Evolutionary conservation across 2,329 filamentous ascomycete species (phyloP).

Genomic region (Monascus ruber): DNA sequence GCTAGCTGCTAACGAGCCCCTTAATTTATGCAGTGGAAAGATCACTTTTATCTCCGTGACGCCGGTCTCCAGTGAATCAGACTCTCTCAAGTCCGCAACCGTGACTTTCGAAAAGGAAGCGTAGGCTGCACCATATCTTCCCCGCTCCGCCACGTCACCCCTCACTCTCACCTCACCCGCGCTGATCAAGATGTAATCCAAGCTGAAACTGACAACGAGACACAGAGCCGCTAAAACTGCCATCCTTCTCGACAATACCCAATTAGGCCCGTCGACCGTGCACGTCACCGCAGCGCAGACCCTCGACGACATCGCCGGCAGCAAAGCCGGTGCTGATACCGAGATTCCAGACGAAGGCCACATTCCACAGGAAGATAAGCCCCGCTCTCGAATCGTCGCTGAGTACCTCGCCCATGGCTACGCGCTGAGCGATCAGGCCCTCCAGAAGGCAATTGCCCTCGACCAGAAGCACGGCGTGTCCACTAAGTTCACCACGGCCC

Average conservation of each 20-base stretch:
- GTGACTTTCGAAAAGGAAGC: conserved; percentile 96
- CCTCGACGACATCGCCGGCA: conserved; percentile 51
- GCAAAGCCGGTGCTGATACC: conserved; percentile 44
- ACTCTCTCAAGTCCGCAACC: conserved; percentile 68
- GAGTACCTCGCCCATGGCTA: conserved; percentile 97
- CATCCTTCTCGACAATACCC: conserved; percentile 91
- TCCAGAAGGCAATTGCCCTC: conserved; percentile 73
- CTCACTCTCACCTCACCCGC: conserved; percentile 1
- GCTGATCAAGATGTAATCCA: not conserved
- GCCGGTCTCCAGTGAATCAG: conserved; percentile 40
- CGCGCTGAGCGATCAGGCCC: conserved; percentile 62
- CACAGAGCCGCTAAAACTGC: conserved; percentile 77
- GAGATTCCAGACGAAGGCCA: conserved; percentile 50
- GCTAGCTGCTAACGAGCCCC: conserved; percentile 7
- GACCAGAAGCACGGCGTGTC: conserved; percentile 85
- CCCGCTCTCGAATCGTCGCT: conserved; percentile 80
- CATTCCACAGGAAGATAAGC: conserved; percentile 93
- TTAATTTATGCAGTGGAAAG: conserved; percentile 58
- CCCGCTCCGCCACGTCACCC: conserved; percentile 1
- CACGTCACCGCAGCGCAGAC: conserved; percentile 65
- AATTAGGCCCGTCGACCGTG: conserved; percentile 65
- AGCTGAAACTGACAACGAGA: conserved; percentile 1
- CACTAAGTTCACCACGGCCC: conserved; percentile 62
- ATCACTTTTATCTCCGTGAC: conserved; percentile 74
- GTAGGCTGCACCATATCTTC: conserved; percentile 21